These are phyloP conservation scores for Hypholoma fasciculare DNA, from an alignment of 768 basidiomycete genomes.

Conservation along the genomic window DNA sequence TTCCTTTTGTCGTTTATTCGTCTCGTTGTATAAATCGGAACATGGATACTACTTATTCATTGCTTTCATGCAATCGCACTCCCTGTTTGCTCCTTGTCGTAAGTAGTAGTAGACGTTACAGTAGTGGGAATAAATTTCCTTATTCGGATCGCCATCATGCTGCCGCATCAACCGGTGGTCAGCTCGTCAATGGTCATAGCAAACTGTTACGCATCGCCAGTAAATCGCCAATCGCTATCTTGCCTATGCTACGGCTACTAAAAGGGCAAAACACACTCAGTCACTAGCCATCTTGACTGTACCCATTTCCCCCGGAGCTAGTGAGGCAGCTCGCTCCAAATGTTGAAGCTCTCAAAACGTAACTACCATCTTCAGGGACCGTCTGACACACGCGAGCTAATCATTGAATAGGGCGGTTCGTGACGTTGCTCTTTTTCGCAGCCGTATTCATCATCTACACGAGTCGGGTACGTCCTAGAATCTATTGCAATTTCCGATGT, in stretches of 20 bases:
- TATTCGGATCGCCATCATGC: neutral
- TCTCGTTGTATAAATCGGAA: too few relatives aligned
- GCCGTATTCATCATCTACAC: neutral
- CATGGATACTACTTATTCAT: too few relatives aligned
- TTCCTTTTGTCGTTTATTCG: too few relatives aligned
- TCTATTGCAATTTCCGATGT: neutral
- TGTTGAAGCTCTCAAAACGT: constrained; percentile 1
- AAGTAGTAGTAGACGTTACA: too few relatives aligned
- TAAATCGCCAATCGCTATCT: neutral
- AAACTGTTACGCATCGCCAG: neutral
- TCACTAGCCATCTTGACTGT: neutral
- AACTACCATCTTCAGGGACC: neutral
- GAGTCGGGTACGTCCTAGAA: neutral
- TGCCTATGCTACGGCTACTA: neutral
- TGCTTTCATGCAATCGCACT: too few relatives aligned
- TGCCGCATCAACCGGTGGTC: too few relatives aligned
- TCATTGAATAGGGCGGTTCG: neutral
- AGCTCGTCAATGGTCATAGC: too few relatives aligned
- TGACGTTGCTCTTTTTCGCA: neutral
- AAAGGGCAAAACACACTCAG: neutral
- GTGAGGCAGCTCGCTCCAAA: neutral
- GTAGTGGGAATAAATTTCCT: neutral
- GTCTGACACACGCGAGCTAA: constrained; percentile 66
- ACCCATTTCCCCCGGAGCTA: neutral
- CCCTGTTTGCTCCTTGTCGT: too few relatives aligned